Evolutionary conservation across 345 rosid species (phyloP), one percentile per base, ranked within the genome.

Genomic region (Gossypium rotundifolium): DNA sequence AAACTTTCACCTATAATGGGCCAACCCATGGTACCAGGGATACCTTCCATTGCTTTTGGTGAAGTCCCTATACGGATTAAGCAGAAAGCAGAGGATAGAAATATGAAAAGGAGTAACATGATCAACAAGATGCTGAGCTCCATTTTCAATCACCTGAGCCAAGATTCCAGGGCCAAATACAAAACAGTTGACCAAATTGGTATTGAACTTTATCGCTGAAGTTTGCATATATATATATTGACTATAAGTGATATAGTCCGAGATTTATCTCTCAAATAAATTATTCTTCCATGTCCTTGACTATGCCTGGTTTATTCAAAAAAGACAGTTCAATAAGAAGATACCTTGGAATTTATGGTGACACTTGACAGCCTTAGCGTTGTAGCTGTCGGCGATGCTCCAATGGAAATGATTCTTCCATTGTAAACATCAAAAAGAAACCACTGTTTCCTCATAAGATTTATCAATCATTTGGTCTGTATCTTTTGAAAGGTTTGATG

Each of bases 21-120:
- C 94, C 87, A 88, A 10, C 94, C 90, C 67, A 86, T 71, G 82
- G 76, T 79, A 13, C 94, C 90, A 0, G 90, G 94, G 42, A 86
- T 85, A 22, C 42, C 78, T 76, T 88, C 89, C 89, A 86, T 88
- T 27, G 68, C 88, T 74, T 83, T 81, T 25, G 90, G 90, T 14
- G 88, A 84, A 77, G 75, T 74, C 80, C 84, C 63, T 70, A 66
- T 74, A 12, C 61, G 80, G 74, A 75, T 52, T 75, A 79, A 71
- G 75, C 42, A 60, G 23, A 78, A 72, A 53, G 71, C 77, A 16
- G 83, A 80, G 17, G 74, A n/a, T 4, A 79, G 44, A 58, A 79
- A 79, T 51, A 73, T 29, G 73, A 70, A 38, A 2, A 85, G 18
- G 48, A 85, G 82, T 25, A 71, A 42, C 25, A 80, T 25, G 51